Evolutionary conservation across 202 grass and related monocot genomes (phyloP).

Genomic region (Schoenoplectus triqueter): DNA sequence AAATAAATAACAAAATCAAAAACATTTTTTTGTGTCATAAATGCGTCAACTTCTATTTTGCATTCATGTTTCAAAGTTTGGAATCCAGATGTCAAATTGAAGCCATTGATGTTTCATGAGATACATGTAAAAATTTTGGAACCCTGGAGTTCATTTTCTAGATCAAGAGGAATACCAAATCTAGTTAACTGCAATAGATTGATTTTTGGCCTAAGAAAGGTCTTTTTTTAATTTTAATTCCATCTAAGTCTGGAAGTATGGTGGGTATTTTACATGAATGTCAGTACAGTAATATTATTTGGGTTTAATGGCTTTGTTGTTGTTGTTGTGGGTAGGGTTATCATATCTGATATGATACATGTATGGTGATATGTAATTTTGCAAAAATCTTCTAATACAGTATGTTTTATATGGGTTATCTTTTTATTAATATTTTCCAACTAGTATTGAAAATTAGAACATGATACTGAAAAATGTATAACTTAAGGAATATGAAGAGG

Average conservation of each 20-base stretch:
- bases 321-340: neutral
- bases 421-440: neutral
- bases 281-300: too few relatives aligned
- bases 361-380: neutral
- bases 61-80: neutral
- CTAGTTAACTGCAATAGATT: conserved; percentile 3
- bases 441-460: neutral
- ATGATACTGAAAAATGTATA: neutral
- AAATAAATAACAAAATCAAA: neutral
- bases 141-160: neutral
- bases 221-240: neutral
- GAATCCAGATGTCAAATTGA: neutral
- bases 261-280: neutral
- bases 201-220: neutral
- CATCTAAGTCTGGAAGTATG: neutral
- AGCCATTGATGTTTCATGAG: neutral
- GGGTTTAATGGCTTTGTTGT: too few relatives aligned
- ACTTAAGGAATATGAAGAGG: neutral
- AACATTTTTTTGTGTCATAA: neutral
- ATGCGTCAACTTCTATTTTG: conserved; percentile 1
- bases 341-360: neutral
- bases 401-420: neutral
- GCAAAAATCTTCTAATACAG: neutral
- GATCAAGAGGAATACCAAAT: neutral
- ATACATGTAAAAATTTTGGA: neutral